Base-by-base conservation (phyloP, 2,329 filamentous ascomycete species). In the Ophiostoma australiae region DNA sequence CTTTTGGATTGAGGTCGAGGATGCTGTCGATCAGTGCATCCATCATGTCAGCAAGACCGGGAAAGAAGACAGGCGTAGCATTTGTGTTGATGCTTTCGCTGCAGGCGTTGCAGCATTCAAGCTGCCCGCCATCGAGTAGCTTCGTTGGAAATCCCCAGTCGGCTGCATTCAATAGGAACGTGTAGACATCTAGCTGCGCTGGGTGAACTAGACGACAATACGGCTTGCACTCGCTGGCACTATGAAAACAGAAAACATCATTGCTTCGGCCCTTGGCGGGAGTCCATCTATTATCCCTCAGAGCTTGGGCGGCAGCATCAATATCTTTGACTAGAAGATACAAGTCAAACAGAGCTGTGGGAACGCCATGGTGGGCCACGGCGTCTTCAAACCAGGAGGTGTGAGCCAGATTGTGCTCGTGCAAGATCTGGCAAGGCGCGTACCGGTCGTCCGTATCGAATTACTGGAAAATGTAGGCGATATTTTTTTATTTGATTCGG, bases 381-480 rank as follows among this genome's bases (percentile, higher is more conserved):
- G 67, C 67, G 48, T 69, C 67, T 35, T 69, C 67, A 33, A 69
- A 37, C 33, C 31, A 69, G 44, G 20, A 61, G 35, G 48, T 69
- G 67, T 33, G 41, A 4, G 67, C 67, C 35, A 69, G 13, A 17
- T 31, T 31, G 15, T 69, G 20, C 2, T 65, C 31, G 4, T 65
- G 13, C 11, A 65, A 7, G 3, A n/a, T 17, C 4, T 35, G 5
- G 31, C 58, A 65, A 20, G 31, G 58, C 3, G 13, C 15, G 58
- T 35, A 35, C 10, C 55, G 27, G 20, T 6, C 27, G 13, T 55
- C 10, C 33, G 15, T 35, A 10, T 5, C 5, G 10, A 23, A n/a
- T 11, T n/a, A 58, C 11, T n/a, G 13, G 3, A 52, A 15, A 20
- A 23, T 27, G n/a, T 3, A 1, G 23, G 27, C 10, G 23, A 20